These are phyloP conservation scores for Vigna trinervia DNA, from an alignment of 306 rosid genomes.

Conservation along the genomic window DNA sequence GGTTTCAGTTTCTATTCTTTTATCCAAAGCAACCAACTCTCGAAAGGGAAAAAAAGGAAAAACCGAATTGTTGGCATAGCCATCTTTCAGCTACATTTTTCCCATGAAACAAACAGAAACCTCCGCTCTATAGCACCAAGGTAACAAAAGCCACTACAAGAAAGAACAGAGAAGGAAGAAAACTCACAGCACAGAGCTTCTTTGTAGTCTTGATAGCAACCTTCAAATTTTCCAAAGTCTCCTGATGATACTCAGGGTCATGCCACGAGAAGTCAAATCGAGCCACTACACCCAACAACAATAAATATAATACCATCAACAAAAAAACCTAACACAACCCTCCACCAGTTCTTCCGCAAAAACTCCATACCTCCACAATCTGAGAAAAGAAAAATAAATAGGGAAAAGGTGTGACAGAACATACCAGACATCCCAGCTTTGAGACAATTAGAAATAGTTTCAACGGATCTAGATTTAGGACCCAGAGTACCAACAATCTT, in stretches of 20 bases:
- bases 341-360: background rate
- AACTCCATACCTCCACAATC: background rate
- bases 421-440: conserved; percentile 98
- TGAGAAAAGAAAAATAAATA: background rate
- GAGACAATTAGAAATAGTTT: conserved; percentile 79
- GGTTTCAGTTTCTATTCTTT: background rate
- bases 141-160: background rate
- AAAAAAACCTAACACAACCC: background rate
- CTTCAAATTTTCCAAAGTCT: conserved; percentile 90
- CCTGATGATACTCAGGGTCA: conserved; percentile 80
- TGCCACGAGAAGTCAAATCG: conserved; percentile 97
- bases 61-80: background rate
- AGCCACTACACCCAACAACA: conserved; percentile 67
- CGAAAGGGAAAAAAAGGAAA: background rate
- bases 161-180: background rate
- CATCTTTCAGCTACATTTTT: background rate
- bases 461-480: conserved; percentile 84
- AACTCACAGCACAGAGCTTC: conserved; percentile 98
- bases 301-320: conserved; percentile 32
- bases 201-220: conserved; percentile 79
- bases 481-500: conserved; percentile 98
- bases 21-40: conserved; percentile 11
- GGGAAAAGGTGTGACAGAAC: conserved; percentile 33
- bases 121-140: background rate
- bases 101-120: background rate